These are phyloP conservation scores for Iberis pinnata DNA, from an alignment of 345 rosid species.

Conservation along the genomic window DNA sequence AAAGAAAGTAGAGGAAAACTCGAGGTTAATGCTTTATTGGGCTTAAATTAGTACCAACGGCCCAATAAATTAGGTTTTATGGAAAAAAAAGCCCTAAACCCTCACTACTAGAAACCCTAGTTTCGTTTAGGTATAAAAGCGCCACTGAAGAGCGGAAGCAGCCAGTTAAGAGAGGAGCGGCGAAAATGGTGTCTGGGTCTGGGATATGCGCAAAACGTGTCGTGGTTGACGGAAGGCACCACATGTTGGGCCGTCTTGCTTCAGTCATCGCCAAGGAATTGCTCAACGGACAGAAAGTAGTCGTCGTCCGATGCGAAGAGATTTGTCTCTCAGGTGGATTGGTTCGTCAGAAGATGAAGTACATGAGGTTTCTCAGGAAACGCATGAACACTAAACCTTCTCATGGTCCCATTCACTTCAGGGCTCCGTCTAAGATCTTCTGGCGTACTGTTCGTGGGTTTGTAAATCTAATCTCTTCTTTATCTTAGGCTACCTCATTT, in stretches of 20 bases:
- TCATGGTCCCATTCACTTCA: constrained; percentile 87
- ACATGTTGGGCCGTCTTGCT: constrained; percentile 69
- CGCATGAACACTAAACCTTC: constrained; percentile 96
- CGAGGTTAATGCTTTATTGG: neutral
- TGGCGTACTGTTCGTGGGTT: constrained; percentile 93
- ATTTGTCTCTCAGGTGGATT: constrained; percentile 81
- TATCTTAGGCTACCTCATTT: neutral
- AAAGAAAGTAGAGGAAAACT: neutral
- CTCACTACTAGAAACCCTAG: constrained; percentile 13
- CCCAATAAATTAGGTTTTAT: constrained; percentile 13
- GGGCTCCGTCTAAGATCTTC: constrained; percentile 85
- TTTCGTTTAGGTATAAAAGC: constrained; percentile 5
- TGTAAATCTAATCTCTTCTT: neutral
- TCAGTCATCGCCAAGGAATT: constrained; percentile 73
- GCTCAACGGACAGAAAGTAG: constrained; percentile 74
- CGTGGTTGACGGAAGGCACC: constrained; percentile 80
- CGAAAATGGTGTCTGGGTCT: constrained; percentile 71
- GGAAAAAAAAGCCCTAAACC: neutral
- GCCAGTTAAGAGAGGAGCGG: neutral
- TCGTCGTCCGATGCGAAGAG: constrained; percentile 77
- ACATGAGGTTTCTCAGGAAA: constrained; percentile 76
- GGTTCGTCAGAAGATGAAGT: constrained; percentile 91
- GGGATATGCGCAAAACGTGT: constrained; percentile 61
- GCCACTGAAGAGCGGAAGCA: constrained; percentile 19
- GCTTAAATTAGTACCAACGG: neutral